These are phyloP conservation scores for Paraurostyla sp. DNA, from an alignment of 73 alveolate species.

Conservation along the genomic window DNA sequence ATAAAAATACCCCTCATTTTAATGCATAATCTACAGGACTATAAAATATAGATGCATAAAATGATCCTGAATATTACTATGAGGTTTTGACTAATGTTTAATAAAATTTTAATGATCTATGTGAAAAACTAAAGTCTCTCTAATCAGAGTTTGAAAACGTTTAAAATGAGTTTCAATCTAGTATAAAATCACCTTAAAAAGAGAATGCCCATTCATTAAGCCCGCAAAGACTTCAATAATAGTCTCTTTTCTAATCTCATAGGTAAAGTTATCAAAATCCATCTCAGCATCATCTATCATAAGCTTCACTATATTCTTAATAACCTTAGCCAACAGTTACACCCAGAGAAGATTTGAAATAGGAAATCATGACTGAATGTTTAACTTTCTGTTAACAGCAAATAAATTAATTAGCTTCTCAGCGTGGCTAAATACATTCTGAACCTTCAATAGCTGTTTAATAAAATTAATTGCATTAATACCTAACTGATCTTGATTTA, in stretches of 20 bases:
- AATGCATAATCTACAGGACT: background rate
- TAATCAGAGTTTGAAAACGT: conserved; percentile 23
- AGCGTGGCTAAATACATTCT: background rate
- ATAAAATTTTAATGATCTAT: background rate
- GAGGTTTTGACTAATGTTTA: background rate
- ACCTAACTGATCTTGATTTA: background rate
- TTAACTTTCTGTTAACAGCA: conserved; percentile 29
- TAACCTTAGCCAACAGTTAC: background rate
- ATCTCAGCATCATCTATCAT: background rate
- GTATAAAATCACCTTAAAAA: conserved; percentile 20
- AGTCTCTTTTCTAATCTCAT: background rate
- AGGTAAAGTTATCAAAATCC: background rate
- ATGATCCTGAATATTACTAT: background rate
- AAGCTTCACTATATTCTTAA: too few relatives aligned
- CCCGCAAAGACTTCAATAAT: background rate
- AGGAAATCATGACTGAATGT: conserved; percentile 47
- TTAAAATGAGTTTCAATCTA: background rate
- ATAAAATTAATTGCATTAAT: background rate
- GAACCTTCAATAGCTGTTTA: background rate
- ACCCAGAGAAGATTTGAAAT: background rate
- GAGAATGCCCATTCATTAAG: conserved; percentile 37
- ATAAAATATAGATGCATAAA: background rate
- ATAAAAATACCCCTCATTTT: conserved; percentile 27
- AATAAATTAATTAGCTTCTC: background rate
- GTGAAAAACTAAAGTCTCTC: conserved; percentile 3